phyloP scores from a whole-genome alignment of 805 yeast species.

The Torulaspora gathmanii region DNA sequence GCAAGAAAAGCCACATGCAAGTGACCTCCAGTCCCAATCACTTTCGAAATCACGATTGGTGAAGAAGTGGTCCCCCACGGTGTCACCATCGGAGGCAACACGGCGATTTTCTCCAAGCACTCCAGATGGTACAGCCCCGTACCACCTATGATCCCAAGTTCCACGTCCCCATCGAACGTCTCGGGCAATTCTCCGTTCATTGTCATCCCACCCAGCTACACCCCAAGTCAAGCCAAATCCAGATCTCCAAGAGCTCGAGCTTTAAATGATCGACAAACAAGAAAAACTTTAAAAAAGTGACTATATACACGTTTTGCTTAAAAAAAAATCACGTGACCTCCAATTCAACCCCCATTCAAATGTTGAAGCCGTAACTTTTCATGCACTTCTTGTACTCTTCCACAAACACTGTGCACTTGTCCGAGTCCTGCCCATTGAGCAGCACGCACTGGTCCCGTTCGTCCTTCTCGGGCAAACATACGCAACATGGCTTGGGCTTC shows the following conservation, averaged over 20 bases:
- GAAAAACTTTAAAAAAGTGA: background rate
- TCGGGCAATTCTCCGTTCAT: constrained; percentile 25
- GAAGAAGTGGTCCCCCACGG: constrained; percentile 99
- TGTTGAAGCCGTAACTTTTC: constrained; percentile 82
- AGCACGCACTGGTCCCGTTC: constrained; percentile 83
- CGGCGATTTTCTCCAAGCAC: constrained; percentile 78
- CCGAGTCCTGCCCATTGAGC: constrained; percentile 71
- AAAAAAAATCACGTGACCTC: background rate
- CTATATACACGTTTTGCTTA: background rate
- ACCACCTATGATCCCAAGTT: constrained; percentile 91
- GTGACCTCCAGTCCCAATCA: constrained; percentile 36
- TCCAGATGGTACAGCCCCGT: constrained; percentile 93
- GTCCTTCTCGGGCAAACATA: constrained; percentile 79
- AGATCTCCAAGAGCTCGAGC: background rate
- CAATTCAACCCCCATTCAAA: constrained; percentile 1
- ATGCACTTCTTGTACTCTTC: constrained; percentile 76
- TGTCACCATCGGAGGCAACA: constrained; percentile 66
- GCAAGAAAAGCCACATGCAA: constrained; percentile 90
- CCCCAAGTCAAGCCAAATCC: background rate
- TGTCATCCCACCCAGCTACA: constrained; percentile 14
- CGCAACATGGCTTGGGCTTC: constrained; percentile 95
- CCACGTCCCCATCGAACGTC: constrained; percentile 40
- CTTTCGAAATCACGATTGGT: constrained; percentile 84
- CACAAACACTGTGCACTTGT: constrained; percentile 68
- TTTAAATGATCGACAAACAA: no score